Base-by-base conservation (phyloP, 345 rosid genomes). In the Rhodomyrtus tomentosa region DNA sequence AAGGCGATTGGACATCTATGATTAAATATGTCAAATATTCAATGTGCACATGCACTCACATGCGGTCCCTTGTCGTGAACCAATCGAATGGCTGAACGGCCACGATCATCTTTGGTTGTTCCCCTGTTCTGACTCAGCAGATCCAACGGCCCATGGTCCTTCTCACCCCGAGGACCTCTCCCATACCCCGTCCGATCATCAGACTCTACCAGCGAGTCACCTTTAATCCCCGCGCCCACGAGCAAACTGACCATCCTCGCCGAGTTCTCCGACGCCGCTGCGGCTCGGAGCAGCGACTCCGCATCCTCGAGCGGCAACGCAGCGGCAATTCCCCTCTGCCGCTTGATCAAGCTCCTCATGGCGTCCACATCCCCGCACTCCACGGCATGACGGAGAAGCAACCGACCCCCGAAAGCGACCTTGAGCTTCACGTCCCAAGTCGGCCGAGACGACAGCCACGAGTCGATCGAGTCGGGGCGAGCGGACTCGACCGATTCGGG, bases 341-440 rank as follows among this genome's bases (percentile, higher is more conserved):
- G 83, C 84, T 90, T 93, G 53, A 93, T 58, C 55, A 93, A 84
- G 55, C 87, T 88, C 88, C 84, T 93, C 45, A 85, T 92, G 10
- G 90, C 55, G 22, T 85, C 88, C 21, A 87, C 55, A 42, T 92
- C 90, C 12, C 91, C 93, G 49, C 73, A 73, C 27, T 80, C 53
- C 32, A 92, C 93, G 2, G 93, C 93, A 8, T 92, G 93, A n/a
- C 81, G 91, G 83, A 93, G 90, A 36, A 93, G 94, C 68, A 89
- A 85, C 1, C 89, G 87, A 0, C 94, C 94, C 5, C 89, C 92
- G 24, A 92, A 93, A 27, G 93, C 91, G 25, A 93, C 93, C 89
- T 92, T 93, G 51, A 92, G 90, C 88, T 90, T 93, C 81, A 93
- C 81, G 80, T 90, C 91, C 84, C 87, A 88, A 27, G 89, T 87